Conservation (phyloP, 2,329 filamentous ascomycete species). For the Aspergillus hiratsukae region DNA sequence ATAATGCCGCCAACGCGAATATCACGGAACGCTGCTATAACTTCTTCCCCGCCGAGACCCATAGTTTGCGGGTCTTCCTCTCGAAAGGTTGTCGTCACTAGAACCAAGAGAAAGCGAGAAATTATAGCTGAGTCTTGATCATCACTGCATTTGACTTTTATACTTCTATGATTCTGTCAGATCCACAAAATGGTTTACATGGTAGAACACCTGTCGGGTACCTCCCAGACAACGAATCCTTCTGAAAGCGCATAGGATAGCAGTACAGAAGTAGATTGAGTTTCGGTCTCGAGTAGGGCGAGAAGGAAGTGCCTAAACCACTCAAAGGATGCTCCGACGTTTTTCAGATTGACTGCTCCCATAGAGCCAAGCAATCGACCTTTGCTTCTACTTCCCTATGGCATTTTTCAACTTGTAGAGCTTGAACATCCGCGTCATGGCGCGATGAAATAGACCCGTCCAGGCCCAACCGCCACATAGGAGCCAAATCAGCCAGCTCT, state of each 20-base stretch:
- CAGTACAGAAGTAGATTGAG: no score
- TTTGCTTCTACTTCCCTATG: slow-evolving; percentile 8
- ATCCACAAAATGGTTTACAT: not conserved
- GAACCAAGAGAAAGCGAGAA: not conserved
- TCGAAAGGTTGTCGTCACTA: not conserved
- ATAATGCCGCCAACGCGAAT: slow-evolving; percentile 22
- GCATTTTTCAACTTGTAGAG: slow-evolving; percentile 43
- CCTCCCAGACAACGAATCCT: no score
- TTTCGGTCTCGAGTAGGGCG: no score
- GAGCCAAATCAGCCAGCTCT: slow-evolving; percentile 50
- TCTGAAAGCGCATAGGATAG: no score
- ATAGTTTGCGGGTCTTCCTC: not conserved
- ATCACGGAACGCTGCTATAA: slow-evolving; percentile 22
- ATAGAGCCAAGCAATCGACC: not conserved
- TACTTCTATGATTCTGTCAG: not conserved
- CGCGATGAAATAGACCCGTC: slow-evolving; percentile 34
- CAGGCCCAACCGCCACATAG: slow-evolving; percentile 45
- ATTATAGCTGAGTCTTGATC: not conserved
- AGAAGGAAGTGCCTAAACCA: no score
- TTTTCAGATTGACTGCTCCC: not conserved
- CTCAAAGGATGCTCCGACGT: not conserved
- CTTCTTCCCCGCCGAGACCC: not conserved
- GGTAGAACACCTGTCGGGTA: no score
- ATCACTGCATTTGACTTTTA: not conserved
- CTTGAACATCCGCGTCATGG: slow-evolving; percentile 51